Evolutionary conservation across 75 land plant genomes (phyloP).

Genomic region (Pinus tabuliformis): DNA sequence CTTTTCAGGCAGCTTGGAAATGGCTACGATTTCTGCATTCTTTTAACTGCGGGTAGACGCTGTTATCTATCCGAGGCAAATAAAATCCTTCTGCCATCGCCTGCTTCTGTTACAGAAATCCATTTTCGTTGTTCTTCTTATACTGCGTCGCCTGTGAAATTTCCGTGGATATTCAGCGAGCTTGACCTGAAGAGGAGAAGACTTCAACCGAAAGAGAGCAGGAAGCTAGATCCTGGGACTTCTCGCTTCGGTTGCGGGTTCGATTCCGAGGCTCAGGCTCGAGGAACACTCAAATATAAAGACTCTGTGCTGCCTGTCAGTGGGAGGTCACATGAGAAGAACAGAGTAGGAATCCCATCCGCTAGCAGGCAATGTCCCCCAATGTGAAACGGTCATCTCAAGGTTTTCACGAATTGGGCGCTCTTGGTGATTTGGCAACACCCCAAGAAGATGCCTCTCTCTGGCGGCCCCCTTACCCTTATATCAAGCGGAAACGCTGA

Average conservation of each 20-base stretch:
- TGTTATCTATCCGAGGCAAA: not conserved
- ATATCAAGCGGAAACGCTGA: too few species aligned
- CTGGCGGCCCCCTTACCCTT: too few species aligned
- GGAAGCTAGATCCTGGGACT: too few species aligned
- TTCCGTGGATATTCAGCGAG: not conserved
- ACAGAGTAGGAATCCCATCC: not conserved
- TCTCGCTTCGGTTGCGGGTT: not conserved
- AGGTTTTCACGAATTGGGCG: not conserved
- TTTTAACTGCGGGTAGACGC: too few species aligned
- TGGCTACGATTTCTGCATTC: not conserved
- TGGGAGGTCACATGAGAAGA: conserved; percentile 2
- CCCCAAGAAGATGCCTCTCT: too few species aligned
- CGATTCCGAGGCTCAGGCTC: not conserved
- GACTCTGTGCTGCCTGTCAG: conserved; percentile 1
- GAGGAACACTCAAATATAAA: not conserved
- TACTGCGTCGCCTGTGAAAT: not conserved
- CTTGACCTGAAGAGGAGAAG: not conserved
- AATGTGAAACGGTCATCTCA: not conserved
- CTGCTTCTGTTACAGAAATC: not conserved
- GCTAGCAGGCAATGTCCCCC: not conserved
- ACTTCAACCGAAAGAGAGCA: too few species aligned
- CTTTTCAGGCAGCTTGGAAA: not conserved
- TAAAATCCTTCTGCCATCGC: not conserved
- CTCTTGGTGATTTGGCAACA: too few species aligned
- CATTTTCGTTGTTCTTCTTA: too few species aligned